Base-by-base conservation (phyloP, 2,329 filamentous ascomycete genomes). In the Purpureocillium takamizusanense region DNA sequence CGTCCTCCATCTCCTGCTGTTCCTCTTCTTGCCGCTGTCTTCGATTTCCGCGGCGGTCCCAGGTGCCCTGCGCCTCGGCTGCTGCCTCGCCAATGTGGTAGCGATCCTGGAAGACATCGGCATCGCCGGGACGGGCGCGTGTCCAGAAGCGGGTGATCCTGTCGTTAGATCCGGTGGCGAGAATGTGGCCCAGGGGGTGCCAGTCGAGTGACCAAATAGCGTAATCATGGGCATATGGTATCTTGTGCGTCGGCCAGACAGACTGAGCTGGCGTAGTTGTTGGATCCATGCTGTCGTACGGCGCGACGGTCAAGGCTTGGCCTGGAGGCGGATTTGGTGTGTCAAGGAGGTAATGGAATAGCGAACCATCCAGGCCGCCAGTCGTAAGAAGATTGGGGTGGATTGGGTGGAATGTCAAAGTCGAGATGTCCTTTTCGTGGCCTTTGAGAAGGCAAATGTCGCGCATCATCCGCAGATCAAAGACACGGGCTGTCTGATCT, bases 181-280 rank as follows among this genome's bases (percentile, higher is more conserved):
- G 75, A 46, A 98, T 90, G 55, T 98, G 92, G 21, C 92, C 92
- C 0, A 97, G 72, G 1, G 92, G 92, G 57, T 98, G 92, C 89
- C 92, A 98, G 65, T 95, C 89, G 36, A 98, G 74, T 14, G 89
- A 94, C 92, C 92, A 98, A 47, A 98, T 92, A 14, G 88, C 87
- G 57, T 89, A 94, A 50, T 94, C 86, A 59, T 98, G 92, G 1
- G 92, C 92, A 54, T 82, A 90, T 7, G 84, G 78, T 25, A 95
- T 66, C 52, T 80, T 83, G 66, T 97, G 90, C 4, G 88, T 87
- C 2, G 92, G 92, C 56, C 86, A 86, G 44, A 98, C 86, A n/a
- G 87, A 84, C 60, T 95, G 90, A 0, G 87, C 80, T 0, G 88
- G 81, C 0, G 86, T 83, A 35, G 83, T 86, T 17, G 76, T 63